Evolutionary conservation across 2,329 filamentous ascomycete species (phyloP), one percentile per base, ranked within the genome.

Genomic region (Paracoccidioides brasiliensis): DNA sequence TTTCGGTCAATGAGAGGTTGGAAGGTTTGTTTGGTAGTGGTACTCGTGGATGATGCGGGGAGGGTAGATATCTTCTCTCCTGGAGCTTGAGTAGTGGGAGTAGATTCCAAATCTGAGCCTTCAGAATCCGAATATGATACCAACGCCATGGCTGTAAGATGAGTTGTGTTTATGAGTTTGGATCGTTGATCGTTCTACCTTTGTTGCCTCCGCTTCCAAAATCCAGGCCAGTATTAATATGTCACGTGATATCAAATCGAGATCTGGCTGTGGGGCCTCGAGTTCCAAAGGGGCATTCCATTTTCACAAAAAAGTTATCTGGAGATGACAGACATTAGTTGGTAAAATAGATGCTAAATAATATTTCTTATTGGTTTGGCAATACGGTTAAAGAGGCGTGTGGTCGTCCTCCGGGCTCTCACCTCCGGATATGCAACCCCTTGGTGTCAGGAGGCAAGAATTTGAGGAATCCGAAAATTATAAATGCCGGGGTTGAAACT

Each of bases 91-190:
- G 54, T 68, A 61, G 60, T 69, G 53, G 46, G 63, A 57, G n/a
- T 67, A 48, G 55, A 64, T 55, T 87, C 84, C 14, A 77, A 76
- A 55, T 86, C 85, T 10, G 84, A 89, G 49, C 70, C 74, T 63
- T 86, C 84, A 0, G 84, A 93, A 67, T 90, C 88, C 3, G 88
- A 90, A 64, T 94, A 95, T 59, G 85, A 83, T 61, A 93, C 88
- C 35, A 95, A 76, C 12, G 80, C 84, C 87, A 93, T 93, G 15
- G 12, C 41, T 49, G 22, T 15, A 9, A n/a, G 6, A 28, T 49
- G 46, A 14, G 7, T 2, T 5, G 43, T 33, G 43, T 44, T 44
- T 7, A 30, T 46, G 15, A 30, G n/a, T 42, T 14, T n/a, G 9
- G 7, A 14, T 42, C n/a, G 4, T n/a, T n/a, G 5, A n/a, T 33